phyloP scores from a whole-genome alignment of 2,329 filamentous ascomycete genomes.

The Lachnum nothofagi region DNA sequence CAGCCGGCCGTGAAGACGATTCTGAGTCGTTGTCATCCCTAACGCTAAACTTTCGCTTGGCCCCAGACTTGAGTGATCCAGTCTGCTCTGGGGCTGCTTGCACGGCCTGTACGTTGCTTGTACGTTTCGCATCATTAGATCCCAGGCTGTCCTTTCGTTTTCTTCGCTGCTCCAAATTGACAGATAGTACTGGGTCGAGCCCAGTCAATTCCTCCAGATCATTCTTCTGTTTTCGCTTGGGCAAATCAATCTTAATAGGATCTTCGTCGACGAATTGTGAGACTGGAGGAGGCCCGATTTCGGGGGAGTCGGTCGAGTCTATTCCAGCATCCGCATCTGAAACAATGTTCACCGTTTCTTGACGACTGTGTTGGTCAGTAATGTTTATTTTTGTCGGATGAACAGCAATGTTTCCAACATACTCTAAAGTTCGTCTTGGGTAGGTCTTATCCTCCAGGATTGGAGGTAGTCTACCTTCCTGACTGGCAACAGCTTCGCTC shows the following conservation, averaged over 20 bases:
- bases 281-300: constrained; percentile 60
- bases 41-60: constrained; percentile 54
- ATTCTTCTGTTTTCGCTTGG: constrained; percentile 25
- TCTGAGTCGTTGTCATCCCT: constrained; percentile 48
- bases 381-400: constrained; percentile 10
- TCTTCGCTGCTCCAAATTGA: constrained; percentile 33
- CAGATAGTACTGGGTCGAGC: constrained; percentile 26
- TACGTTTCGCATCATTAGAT: constrained; percentile 15
- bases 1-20: constrained; percentile 32
- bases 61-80: constrained; percentile 41
- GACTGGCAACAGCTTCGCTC: constrained; percentile 33
- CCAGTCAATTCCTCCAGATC: constrained; percentile 18
- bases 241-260: constrained; percentile 49
- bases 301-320: constrained; percentile 55
- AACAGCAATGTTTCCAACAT: constrained; percentile 30
- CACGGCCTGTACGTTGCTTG: constrained; percentile 9
- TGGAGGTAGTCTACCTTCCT: constrained; percentile 49
- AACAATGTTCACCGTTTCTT: constrained; percentile 27
- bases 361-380: constrained; percentile 33
- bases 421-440: constrained; percentile 65
- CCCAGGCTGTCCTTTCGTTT: constrained; percentile 31
- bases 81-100: constrained; percentile 15
- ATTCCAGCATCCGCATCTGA: constrained; percentile 17
- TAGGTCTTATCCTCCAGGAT: constrained; percentile 67
- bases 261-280: constrained; percentile 56